Base-by-base conservation (phyloP, 495 filamentous ascomycete species). In the Amphirosellinia nigrospora region DNA sequence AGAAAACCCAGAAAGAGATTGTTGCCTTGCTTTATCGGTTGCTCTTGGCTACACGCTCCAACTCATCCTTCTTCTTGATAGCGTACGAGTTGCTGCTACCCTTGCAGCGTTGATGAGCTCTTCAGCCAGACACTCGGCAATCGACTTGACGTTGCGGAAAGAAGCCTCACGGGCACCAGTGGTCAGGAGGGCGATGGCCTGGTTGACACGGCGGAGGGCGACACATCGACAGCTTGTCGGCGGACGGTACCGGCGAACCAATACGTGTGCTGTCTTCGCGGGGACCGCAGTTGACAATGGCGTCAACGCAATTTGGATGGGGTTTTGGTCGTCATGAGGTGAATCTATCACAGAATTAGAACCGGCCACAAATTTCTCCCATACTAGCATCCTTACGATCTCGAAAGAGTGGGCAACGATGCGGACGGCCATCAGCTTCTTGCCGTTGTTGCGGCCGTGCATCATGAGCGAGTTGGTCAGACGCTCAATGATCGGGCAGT, bases 11-110 rank as follows among this genome's bases (percentile, higher is more conserved):
- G 77, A 78, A 74, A 76, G 72, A 73, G 72, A 72, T 62, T 65
- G 75, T 75, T 55, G 66, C 60, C 68, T 26, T 70, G 59, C 68
- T 82, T 84, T 98, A 99, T 91, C 96, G 93, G 90, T 99, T 99
- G 87, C 89, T 93, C 93, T 99, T 99, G 84, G 96, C 96, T 81
- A 99, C 96, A 92, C 96, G 96, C 91, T 99, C 96, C 86, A 99
- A 84, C 91, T 99, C 96, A 84, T 99, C 96, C 94, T 99, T 99
- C 93, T 99, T 99, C 93, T 99, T 99, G 89, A 99, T 99, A 73
- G 96, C 96, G 82, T 98, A 99, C 72, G 93, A 97, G 93, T 99
- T 99, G 85, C 92, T 95, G 90, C 92, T 94, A 75, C 96, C 96
- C 92, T 99, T 99, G 96, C 96, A 80, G 96, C 96, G 89, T 99